Evolutionary conservation across 805 yeast species (phyloP), one percentile per base, ranked within the genome.

Genomic region (Teunomyces cretensis): DNA sequence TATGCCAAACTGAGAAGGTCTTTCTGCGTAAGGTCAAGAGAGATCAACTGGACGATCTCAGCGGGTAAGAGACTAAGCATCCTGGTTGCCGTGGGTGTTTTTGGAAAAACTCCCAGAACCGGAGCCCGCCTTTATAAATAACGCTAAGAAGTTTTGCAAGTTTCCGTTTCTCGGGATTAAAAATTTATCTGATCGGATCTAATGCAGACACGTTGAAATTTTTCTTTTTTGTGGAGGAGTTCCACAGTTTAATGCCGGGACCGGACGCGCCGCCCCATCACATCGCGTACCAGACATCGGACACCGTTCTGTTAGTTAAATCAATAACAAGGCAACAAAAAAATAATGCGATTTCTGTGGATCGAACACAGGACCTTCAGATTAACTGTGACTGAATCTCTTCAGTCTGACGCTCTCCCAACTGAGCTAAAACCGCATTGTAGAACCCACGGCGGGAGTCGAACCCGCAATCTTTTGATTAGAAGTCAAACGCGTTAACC

Each of bases 291-390:
- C n/a, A n/a, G n/a, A n/a, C n/a, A n/a, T n/a, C n/a, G n/a, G n/a
- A n/a, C n/a, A n/a, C n/a, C n/a, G n/a, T n/a, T n/a, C n/a, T n/a
- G n/a, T n/a, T n/a, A n/a, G n/a, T n/a, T 22, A 22, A 8, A 22
- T 22, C 28, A 26, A 9, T 7, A 8, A 26, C 28, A 26, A 6
- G 17, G 3, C 14, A 26, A 9, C 12, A 15, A 33, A 39, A 41
- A 64, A 58, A 52, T 47, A 41, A 56, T 78, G 83, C 83, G 81
- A 76, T 65, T 76, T 79, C 79, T 81, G 88, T 80, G 88, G 88
- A 81, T 83, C 84, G 88, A 84, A 84, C 88, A 80, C 88, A 81
- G 84, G 87, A 83, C 89, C 89, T 84, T 78, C 87, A 83, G 87
- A 82, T 81, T 56, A 55, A 56, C 59, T 59, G 58, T 51, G 61